Evolutionary conservation across 257 asterid species (phyloP), one percentile per base, ranked within the genome.

Genomic region (Capsicum pubescens): DNA sequence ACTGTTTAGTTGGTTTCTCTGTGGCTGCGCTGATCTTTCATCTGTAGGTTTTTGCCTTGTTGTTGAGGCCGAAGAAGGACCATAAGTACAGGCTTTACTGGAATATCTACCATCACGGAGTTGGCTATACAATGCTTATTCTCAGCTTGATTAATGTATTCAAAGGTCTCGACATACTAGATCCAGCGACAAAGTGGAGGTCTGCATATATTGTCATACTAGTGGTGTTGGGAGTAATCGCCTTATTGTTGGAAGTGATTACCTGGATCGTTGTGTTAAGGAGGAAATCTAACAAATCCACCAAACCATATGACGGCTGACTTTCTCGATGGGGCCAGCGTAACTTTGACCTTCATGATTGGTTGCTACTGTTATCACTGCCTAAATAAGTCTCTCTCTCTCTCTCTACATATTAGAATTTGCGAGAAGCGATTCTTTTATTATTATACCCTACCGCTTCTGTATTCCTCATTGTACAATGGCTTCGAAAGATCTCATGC

Each of bases 51-150:
- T 92, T 92, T 85, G 97, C 97, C 6, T 80, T 95, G 88, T 86
- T 95, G 70, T 80, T 94, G 89, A 91, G 99, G 80, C 99, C 99
- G 0, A 88, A 89, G 16, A 89, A 88, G 93, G 97, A 93, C 76
- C 95, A 95, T 94, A 97, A 93, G 91, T 88, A 83, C 42, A 90
- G 98, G 32, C 71, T 90, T 44, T 94, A 94, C 88, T 96, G 98
- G 98, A 96, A 94, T 60, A 87, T 92, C 84, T 94, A 93, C 92
- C 99, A 93, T 82, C 95, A 93, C 8, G 89, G 89, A 16, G 9
- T 91, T 13, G 99, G 98, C 35, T 97, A 93, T 42, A 32, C 89
- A 11, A 87, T 97, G 61, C 71, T 92, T 50, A 59, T 89, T 13
- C 94, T 97, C 57, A 92, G 94, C 88, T 86, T 93, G 87, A 36